Conservation (phyloP, 345 rosid genomes). For the Rhizophora apiculata region DNA sequence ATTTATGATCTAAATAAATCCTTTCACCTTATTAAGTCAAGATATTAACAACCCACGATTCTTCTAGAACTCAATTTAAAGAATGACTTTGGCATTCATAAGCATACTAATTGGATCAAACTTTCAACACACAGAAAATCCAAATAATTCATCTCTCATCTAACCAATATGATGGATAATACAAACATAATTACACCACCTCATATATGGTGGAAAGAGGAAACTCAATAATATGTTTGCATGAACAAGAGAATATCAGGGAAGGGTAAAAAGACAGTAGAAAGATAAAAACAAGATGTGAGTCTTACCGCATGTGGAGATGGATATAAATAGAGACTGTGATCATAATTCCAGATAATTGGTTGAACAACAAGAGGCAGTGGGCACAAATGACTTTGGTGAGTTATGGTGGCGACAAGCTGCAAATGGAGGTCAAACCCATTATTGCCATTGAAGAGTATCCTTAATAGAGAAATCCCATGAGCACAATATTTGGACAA, state of each 20-base stretch:
- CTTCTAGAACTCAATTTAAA: not conserved
- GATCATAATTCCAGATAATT: conserved; percentile 93
- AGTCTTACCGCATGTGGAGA: conserved; percentile 80
- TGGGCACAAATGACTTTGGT: conserved; percentile 95
- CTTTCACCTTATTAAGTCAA: not conserved
- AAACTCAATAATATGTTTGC: too few relatives aligned
- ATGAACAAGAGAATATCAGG: too few relatives aligned
- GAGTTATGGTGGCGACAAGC: conserved; percentile 93
- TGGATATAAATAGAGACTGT: conserved; percentile 84
- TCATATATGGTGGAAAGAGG: too few relatives aligned
- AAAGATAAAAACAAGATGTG: not conserved
- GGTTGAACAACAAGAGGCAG: conserved; percentile 89
- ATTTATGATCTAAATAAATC: not conserved
- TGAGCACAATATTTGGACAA: not conserved
- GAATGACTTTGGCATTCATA: not conserved
- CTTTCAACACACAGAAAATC: not conserved
- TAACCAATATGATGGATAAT: too few relatives aligned
- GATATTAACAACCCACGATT: not conserved
- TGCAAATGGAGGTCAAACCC: conserved; percentile 34
- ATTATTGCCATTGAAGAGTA: conserved; percentile 11
- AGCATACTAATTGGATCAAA: not conserved
- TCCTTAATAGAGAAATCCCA: conserved; percentile 2
- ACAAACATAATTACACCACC: too few relatives aligned
- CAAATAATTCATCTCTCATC: not conserved
- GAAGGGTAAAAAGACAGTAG: not conserved